These are phyloP conservation scores for Saccharum hybrid DNA, from an alignment of 202 grass and related monocot genomes.

Conservation along the genomic window DNA sequence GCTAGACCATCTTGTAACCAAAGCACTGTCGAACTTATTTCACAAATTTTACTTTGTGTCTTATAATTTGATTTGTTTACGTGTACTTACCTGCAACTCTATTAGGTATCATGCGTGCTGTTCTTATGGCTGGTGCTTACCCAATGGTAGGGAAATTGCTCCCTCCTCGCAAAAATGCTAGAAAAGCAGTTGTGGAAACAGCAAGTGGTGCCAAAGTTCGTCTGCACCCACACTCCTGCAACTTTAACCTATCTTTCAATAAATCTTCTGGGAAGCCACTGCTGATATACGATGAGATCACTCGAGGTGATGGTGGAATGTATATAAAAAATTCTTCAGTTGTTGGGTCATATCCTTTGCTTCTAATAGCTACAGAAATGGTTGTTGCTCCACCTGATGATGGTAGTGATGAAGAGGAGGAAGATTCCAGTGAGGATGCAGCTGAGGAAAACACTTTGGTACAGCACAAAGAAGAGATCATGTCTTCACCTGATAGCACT, in stretches of 20 bases:
- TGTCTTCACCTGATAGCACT: slow-evolving; percentile 87
- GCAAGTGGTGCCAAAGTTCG: slow-evolving; percentile 83
- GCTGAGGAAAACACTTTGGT: slow-evolving; percentile 42
- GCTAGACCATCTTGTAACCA: slow-evolving; percentile 13
- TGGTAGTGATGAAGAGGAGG: slow-evolving; percentile 53
- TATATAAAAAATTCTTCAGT: slow-evolving; percentile 85
- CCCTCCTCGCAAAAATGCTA: slow-evolving; percentile 56
- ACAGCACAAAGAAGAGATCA: slow-evolving; percentile 62
- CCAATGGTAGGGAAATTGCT: slow-evolving; percentile 88
- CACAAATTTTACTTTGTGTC: neutral
- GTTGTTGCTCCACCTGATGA: slow-evolving; percentile 80
- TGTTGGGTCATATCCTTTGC: slow-evolving; percentile 68
- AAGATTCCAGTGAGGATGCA: slow-evolving; percentile 72
- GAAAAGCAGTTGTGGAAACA: slow-evolving; percentile 67
- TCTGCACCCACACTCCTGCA: slow-evolving; percentile 80
- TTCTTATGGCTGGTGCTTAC: slow-evolving; percentile 82
- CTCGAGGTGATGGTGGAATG: slow-evolving; percentile 78
- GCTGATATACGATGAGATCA: slow-evolving; percentile 91
- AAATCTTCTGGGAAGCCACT: slow-evolving; percentile 57
- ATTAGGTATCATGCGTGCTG: slow-evolving; percentile 81
- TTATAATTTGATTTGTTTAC: slow-evolving; percentile 1
- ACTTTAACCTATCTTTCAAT: slow-evolving; percentile 61
- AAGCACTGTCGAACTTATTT: neutral
- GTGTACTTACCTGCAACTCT: slow-evolving; percentile 36
- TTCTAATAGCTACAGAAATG: slow-evolving; percentile 79